Conservation (phyloP, 768 basidiomycete genomes). For the Podaxis carcinomalis region DNA sequence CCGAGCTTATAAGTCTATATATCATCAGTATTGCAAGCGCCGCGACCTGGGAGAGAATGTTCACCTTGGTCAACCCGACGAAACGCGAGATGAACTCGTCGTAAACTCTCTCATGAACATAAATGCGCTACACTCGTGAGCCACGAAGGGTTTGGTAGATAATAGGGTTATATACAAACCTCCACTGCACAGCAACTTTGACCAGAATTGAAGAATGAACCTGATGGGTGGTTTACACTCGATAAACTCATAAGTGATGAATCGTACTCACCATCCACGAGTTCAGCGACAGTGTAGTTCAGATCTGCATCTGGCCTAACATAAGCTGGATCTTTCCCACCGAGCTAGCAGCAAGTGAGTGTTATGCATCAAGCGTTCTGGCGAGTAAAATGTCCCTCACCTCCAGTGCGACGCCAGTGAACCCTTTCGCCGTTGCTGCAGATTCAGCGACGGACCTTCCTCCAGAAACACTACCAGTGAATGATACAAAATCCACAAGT, state of each 20-base stretch:
- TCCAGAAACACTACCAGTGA: constrained; percentile 82
- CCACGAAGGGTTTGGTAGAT: not conserved
- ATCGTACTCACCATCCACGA: constrained; percentile 74
- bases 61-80: constrained; percentile 69
- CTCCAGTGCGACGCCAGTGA: constrained; percentile 88
- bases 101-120: constrained; percentile 84
- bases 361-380: not conserved
- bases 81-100: constrained; percentile 75
- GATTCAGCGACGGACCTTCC: constrained; percentile 72
- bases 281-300: constrained; percentile 74
- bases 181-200: constrained; percentile 96
- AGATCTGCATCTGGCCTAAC: constrained; percentile 85
- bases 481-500: constrained; percentile 75
- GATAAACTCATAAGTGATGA: not conserved
- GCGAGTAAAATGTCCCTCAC: constrained; percentile 28
- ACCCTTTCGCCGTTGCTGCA: constrained; percentile 59
- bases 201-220: constrained; percentile 95
- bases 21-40: not conserved
- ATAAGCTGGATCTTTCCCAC: constrained; percentile 98
- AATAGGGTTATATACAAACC: constrained; percentile 31
- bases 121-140: constrained; percentile 62
- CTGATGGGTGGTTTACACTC: constrained; percentile 31
- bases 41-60: not conserved
- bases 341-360: constrained; percentile 50
- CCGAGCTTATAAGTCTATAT: constrained; percentile 78